Percentiles rank a stretch among this genome's conserved stretches.
Evolutionary conservation across 2,329 filamentous ascomycete species (phyloP).

Genomic region (Talaromyces sp.): DNA sequence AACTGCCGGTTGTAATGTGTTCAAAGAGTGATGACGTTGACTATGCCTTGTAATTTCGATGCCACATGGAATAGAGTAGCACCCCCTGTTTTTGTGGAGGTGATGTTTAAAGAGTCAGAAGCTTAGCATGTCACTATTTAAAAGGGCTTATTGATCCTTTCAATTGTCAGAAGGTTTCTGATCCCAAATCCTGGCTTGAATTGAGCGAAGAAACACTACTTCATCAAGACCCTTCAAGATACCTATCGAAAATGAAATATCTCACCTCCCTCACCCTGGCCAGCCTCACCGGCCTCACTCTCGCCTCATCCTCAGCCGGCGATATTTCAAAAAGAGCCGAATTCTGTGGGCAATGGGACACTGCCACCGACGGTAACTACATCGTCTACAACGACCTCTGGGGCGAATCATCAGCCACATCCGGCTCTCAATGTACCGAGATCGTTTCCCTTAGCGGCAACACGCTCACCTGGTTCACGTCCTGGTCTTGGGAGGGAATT

Average conservation of each 20-base stretch:
- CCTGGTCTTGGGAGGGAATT: conserved; percentile 46
- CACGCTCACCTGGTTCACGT: conserved; percentile 44
- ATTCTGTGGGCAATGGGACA: conserved; percentile 43
- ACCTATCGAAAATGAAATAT: conserved; percentile 4
- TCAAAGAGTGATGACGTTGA: not conserved
- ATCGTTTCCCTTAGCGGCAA: conserved; percentile 35
- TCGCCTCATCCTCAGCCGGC: conserved; percentile 21
- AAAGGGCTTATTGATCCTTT: not conserved
- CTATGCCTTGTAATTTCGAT: not conserved
- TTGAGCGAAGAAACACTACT: not conserved
- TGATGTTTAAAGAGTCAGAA: not conserved
- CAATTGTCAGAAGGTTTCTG: not conserved
- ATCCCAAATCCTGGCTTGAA: not conserved
- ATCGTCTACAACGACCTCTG: conserved; percentile 55
- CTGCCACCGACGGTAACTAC: conserved; percentile 40
- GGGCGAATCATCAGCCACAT: conserved; percentile 38
- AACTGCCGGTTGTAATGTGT: not conserved
- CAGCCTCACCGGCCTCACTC: not conserved
- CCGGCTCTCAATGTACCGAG: conserved; percentile 45
- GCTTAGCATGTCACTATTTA: not conserved
- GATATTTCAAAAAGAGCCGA: conserved; percentile 26
- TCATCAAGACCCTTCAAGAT: not conserved
- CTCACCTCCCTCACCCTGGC: not conserved
- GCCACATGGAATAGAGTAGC: not conserved
- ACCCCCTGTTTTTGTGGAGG: not conserved